Conservation (phyloP, 257 asterid genomes). For the Prunella vulgaris region DNA sequence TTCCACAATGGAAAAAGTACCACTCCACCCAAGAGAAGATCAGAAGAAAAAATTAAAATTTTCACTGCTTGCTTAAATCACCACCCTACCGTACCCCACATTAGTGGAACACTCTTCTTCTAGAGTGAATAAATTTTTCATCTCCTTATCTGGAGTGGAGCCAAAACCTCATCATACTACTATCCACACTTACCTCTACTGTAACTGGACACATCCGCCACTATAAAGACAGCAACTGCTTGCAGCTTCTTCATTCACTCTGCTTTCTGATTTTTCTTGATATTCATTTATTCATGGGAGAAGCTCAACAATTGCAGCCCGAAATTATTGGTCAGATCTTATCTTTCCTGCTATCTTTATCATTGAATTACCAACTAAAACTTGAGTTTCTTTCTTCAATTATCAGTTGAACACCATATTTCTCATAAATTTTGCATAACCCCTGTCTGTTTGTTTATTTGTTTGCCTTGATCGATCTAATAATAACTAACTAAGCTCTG, state of each 20-base stretch:
- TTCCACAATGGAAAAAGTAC: too few species aligned
- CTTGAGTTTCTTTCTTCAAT: not conserved
- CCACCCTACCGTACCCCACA: too few species aligned
- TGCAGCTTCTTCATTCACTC: not conserved
- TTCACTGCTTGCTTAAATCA: too few species aligned
- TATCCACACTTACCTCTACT: too few species aligned
- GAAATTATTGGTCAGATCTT: slow-evolving; percentile 16
- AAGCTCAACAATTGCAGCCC: slow-evolving; percentile 22
- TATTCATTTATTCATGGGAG: slow-evolving; percentile 19
- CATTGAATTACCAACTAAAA: too few species aligned
- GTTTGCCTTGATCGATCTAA: not conserved
- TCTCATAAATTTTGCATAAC: not conserved
- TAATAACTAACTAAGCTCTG: not conserved
- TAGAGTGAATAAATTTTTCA: too few species aligned
- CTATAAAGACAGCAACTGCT: not conserved
- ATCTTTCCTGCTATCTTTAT: not conserved
- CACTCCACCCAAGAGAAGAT: too few species aligned
- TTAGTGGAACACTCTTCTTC: too few species aligned
- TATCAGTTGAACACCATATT: not conserved
- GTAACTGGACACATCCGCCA: not conserved
- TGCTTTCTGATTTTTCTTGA: not conserved
- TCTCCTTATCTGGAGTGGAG: too few species aligned
- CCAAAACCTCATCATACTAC: too few species aligned
- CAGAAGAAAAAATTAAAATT: too few species aligned
- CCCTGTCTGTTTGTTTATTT: not conserved